Evolutionary conservation across 345 rosid genomes (phyloP).

Genomic region (Geranium rotundifolium): DNA sequence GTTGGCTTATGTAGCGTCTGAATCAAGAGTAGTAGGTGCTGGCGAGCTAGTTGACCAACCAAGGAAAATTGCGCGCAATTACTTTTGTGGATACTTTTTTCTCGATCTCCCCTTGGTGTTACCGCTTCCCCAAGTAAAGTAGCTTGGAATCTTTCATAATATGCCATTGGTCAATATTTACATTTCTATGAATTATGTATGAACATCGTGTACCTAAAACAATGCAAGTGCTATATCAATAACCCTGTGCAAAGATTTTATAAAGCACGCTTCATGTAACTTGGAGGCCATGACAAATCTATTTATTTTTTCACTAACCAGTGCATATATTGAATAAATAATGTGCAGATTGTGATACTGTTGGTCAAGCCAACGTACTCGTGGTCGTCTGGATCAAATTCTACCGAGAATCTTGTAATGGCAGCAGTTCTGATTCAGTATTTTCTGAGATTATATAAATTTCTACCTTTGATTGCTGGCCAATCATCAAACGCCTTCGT

Average conservation of each 20-base stretch:
- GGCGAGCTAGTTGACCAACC: constrained; percentile 90
- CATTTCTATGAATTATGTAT: too few species aligned
- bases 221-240: too few species aligned
- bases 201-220: too few species aligned
- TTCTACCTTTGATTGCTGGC: constrained; percentile 65
- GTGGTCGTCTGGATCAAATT: constrained; percentile 46
- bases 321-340: too few species aligned
- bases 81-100: constrained; percentile 43
- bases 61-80: constrained; percentile 47
- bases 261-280: too few species aligned
- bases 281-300: too few species aligned
- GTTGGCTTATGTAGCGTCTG: constrained; percentile 76
- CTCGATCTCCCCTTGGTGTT: constrained; percentile 50
- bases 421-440: constrained; percentile 57
- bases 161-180: not conserved
- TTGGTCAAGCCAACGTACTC: constrained; percentile 27
- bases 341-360: constrained; percentile 44
- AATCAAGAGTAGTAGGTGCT: constrained; percentile 71
- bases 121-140: constrained; percentile 82
- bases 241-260: not conserved
- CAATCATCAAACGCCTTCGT: constrained; percentile 61
- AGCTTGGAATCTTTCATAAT: not conserved
- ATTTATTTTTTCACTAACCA: too few species aligned
- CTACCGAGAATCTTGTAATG: constrained; percentile 54
- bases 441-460: constrained; percentile 57